phyloP scores from a whole-genome alignment of 345 rosid genomes.

The Angophora floribunda region DNA sequence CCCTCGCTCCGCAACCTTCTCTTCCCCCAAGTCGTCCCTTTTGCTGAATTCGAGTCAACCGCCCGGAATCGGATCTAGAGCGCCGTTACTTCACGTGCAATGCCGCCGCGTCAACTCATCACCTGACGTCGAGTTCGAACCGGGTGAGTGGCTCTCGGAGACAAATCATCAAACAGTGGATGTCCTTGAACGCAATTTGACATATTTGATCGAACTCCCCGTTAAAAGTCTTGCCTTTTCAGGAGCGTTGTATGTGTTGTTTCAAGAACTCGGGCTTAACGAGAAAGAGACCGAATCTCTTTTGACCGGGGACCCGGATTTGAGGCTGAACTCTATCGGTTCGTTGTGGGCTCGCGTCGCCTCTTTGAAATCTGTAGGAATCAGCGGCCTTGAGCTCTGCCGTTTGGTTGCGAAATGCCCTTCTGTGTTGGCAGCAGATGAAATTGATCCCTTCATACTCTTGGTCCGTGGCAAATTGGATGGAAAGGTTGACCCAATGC shows the following conservation, averaged over 20 bases:
- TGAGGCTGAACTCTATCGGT: slow-evolving; percentile 22
- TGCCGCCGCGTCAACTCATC: not conserved
- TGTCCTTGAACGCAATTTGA: not conserved
- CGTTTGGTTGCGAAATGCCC: slow-evolving; percentile 42
- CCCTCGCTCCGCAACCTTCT: no score
- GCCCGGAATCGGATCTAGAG: not conserved
- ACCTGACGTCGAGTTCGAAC: not conserved
- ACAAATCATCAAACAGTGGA: rapidly evolving
- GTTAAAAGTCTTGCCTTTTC: not conserved
- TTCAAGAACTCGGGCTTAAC: not conserved
- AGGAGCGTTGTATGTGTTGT: slow-evolving; percentile 22
- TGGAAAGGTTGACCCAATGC: slow-evolving; percentile 28
- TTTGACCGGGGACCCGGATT: slow-evolving; percentile 24
- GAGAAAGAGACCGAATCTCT: slow-evolving; percentile 29
- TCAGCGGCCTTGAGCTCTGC: slow-evolving; percentile 31
- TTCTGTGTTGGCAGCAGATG: slow-evolving; percentile 36
- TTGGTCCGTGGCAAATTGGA: slow-evolving; percentile 33
- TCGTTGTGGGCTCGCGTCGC: slow-evolving; percentile 19
- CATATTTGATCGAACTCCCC: not conserved
- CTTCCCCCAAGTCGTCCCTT: not conserved
- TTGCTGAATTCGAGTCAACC: not conserved
- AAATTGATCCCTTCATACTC: slow-evolving; percentile 25
- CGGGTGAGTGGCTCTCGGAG: not conserved
- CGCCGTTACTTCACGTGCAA: not conserved
- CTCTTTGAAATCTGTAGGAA: slow-evolving; percentile 41